phyloP scores from a whole-genome alignment of 495 filamentous ascomycete genomes.

The Daldinia childiae region DNA sequence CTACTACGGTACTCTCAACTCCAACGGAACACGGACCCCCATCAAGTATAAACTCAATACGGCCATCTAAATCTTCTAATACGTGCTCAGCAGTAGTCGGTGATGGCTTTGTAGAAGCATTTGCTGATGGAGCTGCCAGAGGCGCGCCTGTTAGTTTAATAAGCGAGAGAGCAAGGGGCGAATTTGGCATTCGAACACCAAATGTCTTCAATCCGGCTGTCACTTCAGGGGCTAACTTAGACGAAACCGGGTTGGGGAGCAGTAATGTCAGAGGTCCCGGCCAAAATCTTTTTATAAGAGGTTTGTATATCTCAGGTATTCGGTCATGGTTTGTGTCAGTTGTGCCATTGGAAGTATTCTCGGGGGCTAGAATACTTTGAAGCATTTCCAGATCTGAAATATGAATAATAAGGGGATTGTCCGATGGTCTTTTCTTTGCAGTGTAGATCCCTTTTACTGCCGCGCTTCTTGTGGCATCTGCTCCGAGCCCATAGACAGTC shows the following conservation, averaged over 20 bases:
- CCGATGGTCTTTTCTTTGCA: conserved; percentile 87
- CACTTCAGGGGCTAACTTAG: conserved; percentile 82
- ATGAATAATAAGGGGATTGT: conserved; percentile 97
- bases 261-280: conserved; percentile 94
- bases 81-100: conserved; percentile 93
- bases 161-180: conserved; percentile 82
- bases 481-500: conserved; percentile 96
- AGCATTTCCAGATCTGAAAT: conserved; percentile 85
- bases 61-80: conserved; percentile 79
- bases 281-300: conserved; percentile 88
- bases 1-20: conserved; percentile 96
- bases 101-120: conserved; percentile 89
- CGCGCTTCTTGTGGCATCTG: conserved; percentile 84
- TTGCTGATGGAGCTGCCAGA: conserved; percentile 93
- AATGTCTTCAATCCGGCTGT: conserved; percentile 86
- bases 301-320: conserved; percentile 84
- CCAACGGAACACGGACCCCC: conserved; percentile 87
- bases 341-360: conserved; percentile 39
- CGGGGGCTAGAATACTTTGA: conserved; percentile 62
- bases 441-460: conserved; percentile 93
- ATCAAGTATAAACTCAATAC: conserved; percentile 90
- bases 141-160: conserved; percentile 80
- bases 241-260: conserved; percentile 75
- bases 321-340: conserved; percentile 47
- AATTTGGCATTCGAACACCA: conserved; percentile 88